A percentile compares a stretch with the other conserved stretches of the same genome.
Conservation (phyloP, 2,329 filamentous ascomycete genomes). For the Diaporthe destruens region DNA sequence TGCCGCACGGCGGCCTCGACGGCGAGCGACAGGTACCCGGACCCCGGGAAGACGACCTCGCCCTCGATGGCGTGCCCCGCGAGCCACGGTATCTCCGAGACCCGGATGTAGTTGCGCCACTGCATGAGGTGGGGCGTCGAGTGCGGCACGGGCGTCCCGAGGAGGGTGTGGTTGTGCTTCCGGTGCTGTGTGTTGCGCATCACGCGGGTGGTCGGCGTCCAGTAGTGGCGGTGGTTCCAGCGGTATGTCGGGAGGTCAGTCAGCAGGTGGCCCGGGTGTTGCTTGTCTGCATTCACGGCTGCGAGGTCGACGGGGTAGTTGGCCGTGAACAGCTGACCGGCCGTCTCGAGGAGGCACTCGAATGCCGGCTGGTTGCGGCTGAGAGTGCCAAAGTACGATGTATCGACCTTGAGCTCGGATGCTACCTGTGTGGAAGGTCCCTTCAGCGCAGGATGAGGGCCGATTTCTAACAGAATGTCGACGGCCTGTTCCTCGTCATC, state of each 20-base stretch:
- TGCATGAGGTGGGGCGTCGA: conserved; percentile 15
- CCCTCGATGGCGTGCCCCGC: conserved; percentile 50
- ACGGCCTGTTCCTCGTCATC: conserved; percentile 32
- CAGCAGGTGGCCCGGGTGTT: background rate
- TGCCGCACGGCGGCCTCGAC: conserved; percentile 43
- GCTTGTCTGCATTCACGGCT: background rate
- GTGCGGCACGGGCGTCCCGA: conserved; percentile 21
- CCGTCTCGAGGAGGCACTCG: conserved; percentile 15
- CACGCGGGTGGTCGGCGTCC: conserved; percentile 38
- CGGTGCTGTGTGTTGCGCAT: conserved; percentile 23
- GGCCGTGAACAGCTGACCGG: background rate
- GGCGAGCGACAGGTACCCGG: conserved; percentile 44
- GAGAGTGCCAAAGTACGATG: background rate
- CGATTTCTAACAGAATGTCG: conserved; percentile 47
- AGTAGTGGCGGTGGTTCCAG: conserved; percentile 41
- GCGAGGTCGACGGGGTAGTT: conserved; percentile 25
- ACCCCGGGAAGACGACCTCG: conserved; percentile 54
- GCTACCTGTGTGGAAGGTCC: conserved; percentile 33
- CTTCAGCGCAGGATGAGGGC: conserved; percentile 55
- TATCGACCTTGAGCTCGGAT: conserved; percentile 5
- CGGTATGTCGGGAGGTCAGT: conserved; percentile 35
- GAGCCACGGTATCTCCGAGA: conserved; percentile 53
- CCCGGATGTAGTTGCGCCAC: conserved; percentile 42
- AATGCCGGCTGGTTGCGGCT: background rate
- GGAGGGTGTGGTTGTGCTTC: conserved; percentile 34